Percentiles rank a stretch among this genome's conserved stretches.
Conservation (phyloP, 768 basidiomycete species). For the Suillus tomentosus region DNA sequence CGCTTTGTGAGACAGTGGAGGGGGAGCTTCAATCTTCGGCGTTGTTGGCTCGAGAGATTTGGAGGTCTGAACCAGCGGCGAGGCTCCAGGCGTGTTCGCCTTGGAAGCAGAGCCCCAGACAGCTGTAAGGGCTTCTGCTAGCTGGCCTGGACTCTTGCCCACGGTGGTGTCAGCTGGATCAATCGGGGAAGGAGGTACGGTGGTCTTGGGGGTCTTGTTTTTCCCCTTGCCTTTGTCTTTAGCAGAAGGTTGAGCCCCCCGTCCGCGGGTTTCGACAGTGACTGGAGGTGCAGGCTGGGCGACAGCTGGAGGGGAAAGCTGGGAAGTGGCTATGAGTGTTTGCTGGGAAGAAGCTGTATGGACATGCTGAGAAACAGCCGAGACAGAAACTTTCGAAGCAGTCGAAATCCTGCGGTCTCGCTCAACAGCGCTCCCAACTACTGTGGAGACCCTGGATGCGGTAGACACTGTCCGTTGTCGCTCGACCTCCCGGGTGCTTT, state of each 20-base stretch:
- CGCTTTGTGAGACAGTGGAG: slow-evolving; percentile 10
- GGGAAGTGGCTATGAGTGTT: neutral
- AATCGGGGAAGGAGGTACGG: slow-evolving; percentile 31
- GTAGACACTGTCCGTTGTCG: slow-evolving; percentile 28
- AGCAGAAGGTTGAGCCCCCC: slow-evolving; percentile 20
- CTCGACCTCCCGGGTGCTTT: slow-evolving; percentile 27
- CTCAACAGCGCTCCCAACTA: slow-evolving; percentile 20
- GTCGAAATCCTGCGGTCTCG: slow-evolving; percentile 28
- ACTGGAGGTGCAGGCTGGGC: neutral
- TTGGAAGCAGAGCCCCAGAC: slow-evolving; percentile 48
- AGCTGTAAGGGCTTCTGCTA: slow-evolving; percentile 46
- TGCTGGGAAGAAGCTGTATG: slow-evolving; percentile 21
- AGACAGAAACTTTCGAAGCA: slow-evolving; percentile 47
- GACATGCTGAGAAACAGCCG: slow-evolving; percentile 1
- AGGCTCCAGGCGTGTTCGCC: slow-evolving; percentile 29
- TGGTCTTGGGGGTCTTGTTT: slow-evolving; percentile 22
- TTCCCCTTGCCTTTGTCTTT: slow-evolving; percentile 26
- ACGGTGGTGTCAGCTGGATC: slow-evolving; percentile 39
- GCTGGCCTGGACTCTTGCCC: slow-evolving; percentile 39
- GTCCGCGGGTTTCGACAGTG: slow-evolving; percentile 15
- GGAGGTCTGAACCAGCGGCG: slow-evolving; percentile 26
- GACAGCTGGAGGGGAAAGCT: neutral
- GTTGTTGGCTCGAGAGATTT: slow-evolving; percentile 28
- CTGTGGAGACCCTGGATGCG: slow-evolving; percentile 29
- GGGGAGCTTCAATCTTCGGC: slow-evolving; percentile 20